These are phyloP conservation scores for Colletotrichum spinosum DNA, from an alignment of 2,329 filamentous ascomycete genomes.

Conservation along the genomic window DNA sequence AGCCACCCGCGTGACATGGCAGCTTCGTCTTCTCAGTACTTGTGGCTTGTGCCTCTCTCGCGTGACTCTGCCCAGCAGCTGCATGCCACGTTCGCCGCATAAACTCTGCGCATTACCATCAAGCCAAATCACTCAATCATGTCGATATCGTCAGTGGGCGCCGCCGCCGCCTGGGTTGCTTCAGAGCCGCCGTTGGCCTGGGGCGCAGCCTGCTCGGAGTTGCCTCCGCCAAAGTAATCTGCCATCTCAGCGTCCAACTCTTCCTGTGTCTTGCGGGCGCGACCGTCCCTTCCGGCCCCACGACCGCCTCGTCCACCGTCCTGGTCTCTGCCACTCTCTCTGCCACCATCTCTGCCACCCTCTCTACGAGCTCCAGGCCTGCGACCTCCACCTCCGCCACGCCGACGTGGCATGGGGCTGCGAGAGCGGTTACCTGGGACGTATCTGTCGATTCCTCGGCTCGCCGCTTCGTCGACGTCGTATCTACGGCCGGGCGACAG, in stretches of 20 bases:
- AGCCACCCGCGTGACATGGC: no score
- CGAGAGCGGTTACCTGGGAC: slow-evolving; percentile 72
- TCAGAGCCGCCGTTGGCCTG: slow-evolving; percentile 48
- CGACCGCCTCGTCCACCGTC: slow-evolving; percentile 46
- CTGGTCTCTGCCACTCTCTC: slow-evolving; percentile 53
- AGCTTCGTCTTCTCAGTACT: no score
- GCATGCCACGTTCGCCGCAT: background rate
- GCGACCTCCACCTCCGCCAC: slow-evolving; percentile 59
- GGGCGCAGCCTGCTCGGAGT: slow-evolving; percentile 49
- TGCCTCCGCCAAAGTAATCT: slow-evolving; percentile 79
- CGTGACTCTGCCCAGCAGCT: slow-evolving; percentile 4
- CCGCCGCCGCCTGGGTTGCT: slow-evolving; percentile 47
- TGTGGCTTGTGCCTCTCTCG: no score
- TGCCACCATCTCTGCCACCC: slow-evolving; percentile 47
- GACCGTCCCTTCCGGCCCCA: slow-evolving; percentile 53
- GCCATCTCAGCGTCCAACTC: slow-evolving; percentile 98
- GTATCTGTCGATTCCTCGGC: slow-evolving; percentile 82
- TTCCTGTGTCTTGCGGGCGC: slow-evolving; percentile 87
- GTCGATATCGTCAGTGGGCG: slow-evolving; percentile 69
- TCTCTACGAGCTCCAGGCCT: slow-evolving; percentile 64
- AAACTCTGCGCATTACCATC: background rate
- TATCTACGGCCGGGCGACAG: slow-evolving; percentile 60
- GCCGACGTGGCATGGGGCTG: slow-evolving; percentile 68
- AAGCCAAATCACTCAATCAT: slow-evolving; percentile 73
- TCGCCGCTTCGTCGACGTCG: slow-evolving; percentile 68